A percentile compares a stretch with the other conserved stretches of the same genome.
Conservation (phyloP, 2,329 filamentous ascomycete species). For the Epichloe gansuensis region DNA sequence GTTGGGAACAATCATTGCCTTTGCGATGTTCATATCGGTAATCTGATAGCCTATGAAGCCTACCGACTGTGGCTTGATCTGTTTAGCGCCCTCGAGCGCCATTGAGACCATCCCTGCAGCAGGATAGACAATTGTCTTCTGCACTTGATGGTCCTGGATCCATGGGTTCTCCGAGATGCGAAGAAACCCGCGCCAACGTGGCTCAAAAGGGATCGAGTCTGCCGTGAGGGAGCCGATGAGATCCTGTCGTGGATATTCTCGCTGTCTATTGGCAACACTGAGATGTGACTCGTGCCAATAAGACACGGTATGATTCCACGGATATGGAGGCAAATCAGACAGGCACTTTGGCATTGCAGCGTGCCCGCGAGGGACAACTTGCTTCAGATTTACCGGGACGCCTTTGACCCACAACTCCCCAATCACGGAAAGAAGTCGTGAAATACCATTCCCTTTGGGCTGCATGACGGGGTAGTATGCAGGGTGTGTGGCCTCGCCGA, state of each 20-base stretch:
- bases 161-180: constrained; percentile 37
- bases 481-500: constrained; percentile 1
- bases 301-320: constrained; percentile 38
- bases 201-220: constrained; percentile 31
- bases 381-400: constrained; percentile 18
- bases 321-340: constrained; percentile 35
- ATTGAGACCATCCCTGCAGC: constrained; percentile 37
- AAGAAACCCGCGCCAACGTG: constrained; percentile 36
- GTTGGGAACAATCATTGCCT: constrained; percentile 37
- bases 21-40: constrained; percentile 31
- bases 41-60: constrained; percentile 28
- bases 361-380: constrained; percentile 13
- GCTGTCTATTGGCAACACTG: constrained; percentile 29
- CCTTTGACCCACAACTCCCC: constrained; percentile 27
- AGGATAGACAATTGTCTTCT: constrained; percentile 37
- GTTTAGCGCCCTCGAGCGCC: constrained; percentile 33
- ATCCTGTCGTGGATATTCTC: constrained; percentile 34
- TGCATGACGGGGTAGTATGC: constrained; percentile 18
- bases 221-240: constrained; percentile 34
- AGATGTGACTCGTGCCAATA: constrained; percentile 43
- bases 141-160: constrained; percentile 38
- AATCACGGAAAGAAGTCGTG: constrained; percentile 18
- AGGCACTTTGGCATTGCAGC: constrained; percentile 21
- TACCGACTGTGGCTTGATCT: constrained; percentile 18
- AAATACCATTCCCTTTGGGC: constrained; percentile 11